These are phyloP conservation scores for Coniochaeta sp. DNA, from an alignment of 2,329 filamentous ascomycete species.

Conservation along the genomic window DNA sequence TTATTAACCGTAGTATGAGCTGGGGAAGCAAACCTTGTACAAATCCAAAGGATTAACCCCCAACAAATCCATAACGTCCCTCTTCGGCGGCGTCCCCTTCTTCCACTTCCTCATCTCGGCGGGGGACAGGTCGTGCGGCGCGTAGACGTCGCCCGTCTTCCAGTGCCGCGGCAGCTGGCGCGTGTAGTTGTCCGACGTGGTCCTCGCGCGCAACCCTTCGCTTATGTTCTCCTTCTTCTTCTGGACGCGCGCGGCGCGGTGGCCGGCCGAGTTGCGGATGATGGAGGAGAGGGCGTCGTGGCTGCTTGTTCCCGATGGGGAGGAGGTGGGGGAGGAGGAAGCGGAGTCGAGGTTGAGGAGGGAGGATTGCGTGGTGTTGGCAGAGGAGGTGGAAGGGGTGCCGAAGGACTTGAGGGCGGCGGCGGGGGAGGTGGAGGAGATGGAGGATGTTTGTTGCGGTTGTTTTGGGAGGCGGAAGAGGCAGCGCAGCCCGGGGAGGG, in stretches of 20 bases:
- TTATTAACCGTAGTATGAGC: neutral
- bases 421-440: constrained; percentile 1
- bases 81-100: constrained; percentile 49
- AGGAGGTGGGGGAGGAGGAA: neutral
- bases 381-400: neutral
- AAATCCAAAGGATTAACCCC: constrained; percentile 74
- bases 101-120: constrained; percentile 81
- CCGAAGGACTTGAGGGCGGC: constrained; percentile 2
- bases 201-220: constrained; percentile 30
- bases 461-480: neutral
- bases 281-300: neutral
- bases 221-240: constrained; percentile 24
- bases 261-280: neutral
- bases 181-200: constrained; percentile 45
- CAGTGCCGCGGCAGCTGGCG: constrained; percentile 64
- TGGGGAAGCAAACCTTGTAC: constrained; percentile 61
- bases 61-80: constrained; percentile 73
- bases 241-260: constrained; percentile 7
- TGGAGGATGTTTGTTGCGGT: neutral
- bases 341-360: constrained; percentile 1
- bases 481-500: neutral
- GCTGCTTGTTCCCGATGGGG: neutral
- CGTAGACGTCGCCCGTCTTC: constrained; percentile 76
- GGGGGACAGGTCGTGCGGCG: constrained; percentile 77
- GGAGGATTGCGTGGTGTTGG: neutral